These are phyloP conservation scores for Termitomyces sp. DNA, from an alignment of 768 basidiomycete species.

Conservation along the genomic window DNA sequence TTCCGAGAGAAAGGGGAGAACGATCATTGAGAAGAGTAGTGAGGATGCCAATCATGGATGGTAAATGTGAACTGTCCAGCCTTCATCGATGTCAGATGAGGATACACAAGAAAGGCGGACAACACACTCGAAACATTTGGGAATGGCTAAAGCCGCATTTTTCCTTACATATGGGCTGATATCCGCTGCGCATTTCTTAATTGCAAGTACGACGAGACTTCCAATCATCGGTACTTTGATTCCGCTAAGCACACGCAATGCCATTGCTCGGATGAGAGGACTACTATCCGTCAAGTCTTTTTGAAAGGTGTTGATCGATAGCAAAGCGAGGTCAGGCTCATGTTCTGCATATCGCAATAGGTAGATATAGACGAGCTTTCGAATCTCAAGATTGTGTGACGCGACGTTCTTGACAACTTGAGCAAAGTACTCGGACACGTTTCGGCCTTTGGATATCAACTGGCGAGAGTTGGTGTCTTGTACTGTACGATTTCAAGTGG, in stretches of 20 bases:
- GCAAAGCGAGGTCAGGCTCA: slow-evolving; percentile 90
- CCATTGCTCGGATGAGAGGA: slow-evolving; percentile 95
- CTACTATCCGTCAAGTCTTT: slow-evolving; percentile 91
- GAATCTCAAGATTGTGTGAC: slow-evolving; percentile 86
- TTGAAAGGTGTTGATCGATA: slow-evolving; percentile 98
- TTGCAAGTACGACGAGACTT: slow-evolving; percentile 78
- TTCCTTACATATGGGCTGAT: slow-evolving; percentile 94
- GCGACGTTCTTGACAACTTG: slow-evolving; percentile 98
- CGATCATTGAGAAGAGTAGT: slow-evolving; percentile 63
- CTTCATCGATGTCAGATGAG: slow-evolving; percentile 34
- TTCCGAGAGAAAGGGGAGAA: slow-evolving; percentile 85
- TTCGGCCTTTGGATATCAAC: slow-evolving; percentile 91
- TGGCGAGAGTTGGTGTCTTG: slow-evolving; percentile 24
- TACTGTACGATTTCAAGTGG: not conserved
- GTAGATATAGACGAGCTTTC: slow-evolving; percentile 98
- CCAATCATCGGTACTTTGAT: slow-evolving; percentile 90
- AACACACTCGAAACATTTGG: slow-evolving; percentile 71
- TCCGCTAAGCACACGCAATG: slow-evolving; percentile 86
- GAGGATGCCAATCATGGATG: slow-evolving; percentile 68
- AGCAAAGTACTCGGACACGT: slow-evolving; percentile 92
- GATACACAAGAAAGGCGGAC: not conserved
- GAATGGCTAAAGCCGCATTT: slow-evolving; percentile 85
- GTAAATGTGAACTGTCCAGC: slow-evolving; percentile 69
- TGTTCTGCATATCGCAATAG: slow-evolving; percentile 89
- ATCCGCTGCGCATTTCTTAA: slow-evolving; percentile 91